Evolutionary conservation across 108 stramenopile genomes (phyloP).

Genomic region (Nitzschia putrida): DNA sequence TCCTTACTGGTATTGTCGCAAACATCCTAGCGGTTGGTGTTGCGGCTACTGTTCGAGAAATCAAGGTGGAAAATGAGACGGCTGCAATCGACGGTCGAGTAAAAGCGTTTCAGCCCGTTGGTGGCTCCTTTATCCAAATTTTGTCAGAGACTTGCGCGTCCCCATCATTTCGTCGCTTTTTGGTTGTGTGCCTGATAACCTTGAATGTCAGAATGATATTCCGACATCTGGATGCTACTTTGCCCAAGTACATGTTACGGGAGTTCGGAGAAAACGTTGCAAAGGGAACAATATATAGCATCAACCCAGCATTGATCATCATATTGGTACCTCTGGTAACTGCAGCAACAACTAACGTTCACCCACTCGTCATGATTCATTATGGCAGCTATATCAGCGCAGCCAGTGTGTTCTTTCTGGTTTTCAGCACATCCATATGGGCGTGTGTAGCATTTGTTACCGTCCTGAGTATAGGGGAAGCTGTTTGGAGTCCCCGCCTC

Average conservation of each 20-base stretch:
- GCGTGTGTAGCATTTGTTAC: conserved; percentile 71
- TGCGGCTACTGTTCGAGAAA: conserved; percentile 61
- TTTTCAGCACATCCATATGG: conserved; percentile 58
- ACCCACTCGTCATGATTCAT: conserved; percentile 78
- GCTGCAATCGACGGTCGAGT: conserved; percentile 16
- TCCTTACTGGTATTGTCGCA: conserved; percentile 60
- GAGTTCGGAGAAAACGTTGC: conserved; percentile 73
- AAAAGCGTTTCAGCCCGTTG: conserved; percentile 49
- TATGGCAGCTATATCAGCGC: conserved; percentile 74
- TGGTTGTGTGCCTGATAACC: conserved; percentile 71
- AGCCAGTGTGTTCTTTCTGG: conserved; percentile 70
- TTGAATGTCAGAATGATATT: conserved; percentile 85
- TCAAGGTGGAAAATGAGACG: conserved; percentile 48
- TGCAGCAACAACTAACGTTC: conserved; percentile 62
- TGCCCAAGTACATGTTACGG: conserved; percentile 83
- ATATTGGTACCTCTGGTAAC: conserved; percentile 74
- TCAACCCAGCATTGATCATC: conserved; percentile 83
- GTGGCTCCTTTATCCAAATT: conserved; percentile 53
- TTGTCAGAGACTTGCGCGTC: conserved; percentile 50
- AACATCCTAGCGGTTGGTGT: conserved; percentile 62
- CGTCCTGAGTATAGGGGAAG: conserved; percentile 77
- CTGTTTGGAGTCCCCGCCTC: conserved; percentile 76
- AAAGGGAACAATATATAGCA: conserved; percentile 76
- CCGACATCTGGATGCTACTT: conserved; percentile 82
- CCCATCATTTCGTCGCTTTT: conserved; percentile 75